A percentile compares a stretch with the other conserved stretches of the same genome.
Conservation (phyloP, 768 basidiomycete genomes). For the Hydnum rufescens region DNA sequence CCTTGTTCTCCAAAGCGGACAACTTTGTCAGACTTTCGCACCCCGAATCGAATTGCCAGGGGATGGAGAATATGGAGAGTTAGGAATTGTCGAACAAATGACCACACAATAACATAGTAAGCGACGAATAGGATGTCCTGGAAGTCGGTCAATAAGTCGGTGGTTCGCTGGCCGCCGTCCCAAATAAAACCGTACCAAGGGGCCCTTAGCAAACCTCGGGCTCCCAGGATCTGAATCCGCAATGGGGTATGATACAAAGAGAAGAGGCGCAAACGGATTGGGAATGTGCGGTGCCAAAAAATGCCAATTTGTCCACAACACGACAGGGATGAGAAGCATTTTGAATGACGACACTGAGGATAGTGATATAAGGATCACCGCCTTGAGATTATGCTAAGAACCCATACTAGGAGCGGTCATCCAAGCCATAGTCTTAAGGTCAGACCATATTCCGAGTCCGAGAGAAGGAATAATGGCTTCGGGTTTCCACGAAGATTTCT, state of each 20-base stretch:
- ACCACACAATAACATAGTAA: slow-evolving; percentile 76
- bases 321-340: slow-evolving; percentile 36
- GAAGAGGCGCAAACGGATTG: slow-evolving; percentile 56
- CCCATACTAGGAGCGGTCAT: slow-evolving; percentile 46
- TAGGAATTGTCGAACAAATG: slow-evolving; percentile 62
- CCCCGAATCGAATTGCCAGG: slow-evolving; percentile 25
- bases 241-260: slow-evolving; percentile 52
- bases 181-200: slow-evolving; percentile 13
- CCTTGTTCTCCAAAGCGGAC: slow-evolving; percentile 81
- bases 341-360: slow-evolving; percentile 51
- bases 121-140: slow-evolving; percentile 60
- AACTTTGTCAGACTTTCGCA: slow-evolving; percentile 40
- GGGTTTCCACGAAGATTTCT: no score
- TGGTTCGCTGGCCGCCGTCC: neutral
- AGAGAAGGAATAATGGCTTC: no score
- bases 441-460: slow-evolving; percentile 29
- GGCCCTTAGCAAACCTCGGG: slow-evolving; percentile 51
- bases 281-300: slow-evolving; percentile 27
- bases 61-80: slow-evolving; percentile 47
- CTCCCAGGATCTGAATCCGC: slow-evolving; percentile 31
- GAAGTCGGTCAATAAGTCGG: neutral
- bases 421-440: slow-evolving; percentile 42
- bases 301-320: slow-evolving; percentile 49
- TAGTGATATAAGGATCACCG: neutral
- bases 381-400: no score